These are phyloP conservation scores for Barnettozyma botsteinii DNA, from an alignment of 805 yeast species.

Conservation along the genomic window DNA sequence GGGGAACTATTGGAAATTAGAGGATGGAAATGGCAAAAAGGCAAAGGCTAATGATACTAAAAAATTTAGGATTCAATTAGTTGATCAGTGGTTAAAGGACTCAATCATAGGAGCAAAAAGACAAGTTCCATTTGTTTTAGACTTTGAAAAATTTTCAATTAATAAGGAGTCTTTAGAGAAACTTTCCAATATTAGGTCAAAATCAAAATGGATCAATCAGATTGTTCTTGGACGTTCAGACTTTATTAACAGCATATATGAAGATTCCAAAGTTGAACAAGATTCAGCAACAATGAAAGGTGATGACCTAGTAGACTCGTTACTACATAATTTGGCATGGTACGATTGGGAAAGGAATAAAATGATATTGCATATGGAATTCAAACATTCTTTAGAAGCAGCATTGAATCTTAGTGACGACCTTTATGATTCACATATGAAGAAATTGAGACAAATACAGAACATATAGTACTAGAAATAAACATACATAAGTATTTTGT, in stretches of 20 bases:
- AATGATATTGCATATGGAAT: constrained; percentile 18
- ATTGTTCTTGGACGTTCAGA: constrained; percentile 7
- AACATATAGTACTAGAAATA: neutral
- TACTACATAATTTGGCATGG: constrained; percentile 22
- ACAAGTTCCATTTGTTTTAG: constrained; percentile 8
- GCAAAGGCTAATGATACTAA: constrained; percentile 13
- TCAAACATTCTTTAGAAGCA: constrained; percentile 14
- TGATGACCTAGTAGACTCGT: constrained; percentile 24
- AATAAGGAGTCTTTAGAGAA: neutral
- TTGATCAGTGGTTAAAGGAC: constrained; percentile 18
- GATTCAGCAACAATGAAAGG: constrained; percentile 13
- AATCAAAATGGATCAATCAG: constrained; percentile 18
- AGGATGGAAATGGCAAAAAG: neutral
- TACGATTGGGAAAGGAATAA: constrained; percentile 24
- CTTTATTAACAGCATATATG: constrained; percentile 1
- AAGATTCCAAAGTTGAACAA: constrained; percentile 2
- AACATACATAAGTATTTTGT: neutral
- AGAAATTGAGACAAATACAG: constrained; percentile 2
- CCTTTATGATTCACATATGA: constrained; percentile 13
- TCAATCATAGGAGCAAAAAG: neutral
- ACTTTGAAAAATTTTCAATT: constrained; percentile 10
- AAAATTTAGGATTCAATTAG: constrained; percentile 14
- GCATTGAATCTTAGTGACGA: constrained; percentile 16
- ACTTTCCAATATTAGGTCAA: constrained; percentile 4
- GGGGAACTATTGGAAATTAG: constrained; percentile 21